Base-by-base conservation (phyloP, 371 early-diverging fungal genomes). In the Syncephalastrum racemosum region DNA sequence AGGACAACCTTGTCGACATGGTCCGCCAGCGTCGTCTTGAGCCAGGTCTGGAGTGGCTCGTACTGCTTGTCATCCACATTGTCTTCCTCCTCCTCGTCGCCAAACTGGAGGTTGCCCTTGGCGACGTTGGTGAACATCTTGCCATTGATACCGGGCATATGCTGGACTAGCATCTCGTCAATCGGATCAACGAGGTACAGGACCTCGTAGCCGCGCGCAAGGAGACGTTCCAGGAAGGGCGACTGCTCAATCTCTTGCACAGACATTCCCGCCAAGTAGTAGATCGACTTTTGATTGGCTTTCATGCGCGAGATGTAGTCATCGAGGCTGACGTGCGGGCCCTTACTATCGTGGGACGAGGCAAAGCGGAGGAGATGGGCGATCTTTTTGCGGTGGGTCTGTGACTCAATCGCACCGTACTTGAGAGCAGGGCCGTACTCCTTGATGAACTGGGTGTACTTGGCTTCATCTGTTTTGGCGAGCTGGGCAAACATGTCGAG, bases 151-250 rank as follows among this genome's bases (percentile, higher is more conserved):
- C 84, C 85, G 44, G 71, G 84, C 49, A 95, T 63, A 15, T 78
- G 73, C 56, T 84, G 82, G 44, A 92, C 68, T 58, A 93, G 77
- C 67, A 91, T 89, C 75, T 97, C 98, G 64, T 98, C 99, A 57
- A 95, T 82, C n/a, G 96, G 90, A 56, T 96, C 96, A 18, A 72
- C 70, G 78, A 97, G 84, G 75, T 84, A 93, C 45, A 98, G 66
- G 22, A 98, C 96, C 68, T 96, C 96, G 59, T 89, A 95, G 4
- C 96, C 94, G 42, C 89, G 84, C 2, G 88, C 87, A 42, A 90
- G 60, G 10, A 94, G 77, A n/a, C 81, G 79, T 73, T 96, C 96
- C 42, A 96, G 80, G 64, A 92, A 91, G 6, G 98, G 96, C 12
- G 90, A 87, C 50, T 85, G 82, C 68, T 88, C 80, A 46, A 93